Percentiles rank a stretch among this genome's conserved stretches.
Conservation (phyloP, 805 yeast species). For the Suhomyces canberraensis region DNA sequence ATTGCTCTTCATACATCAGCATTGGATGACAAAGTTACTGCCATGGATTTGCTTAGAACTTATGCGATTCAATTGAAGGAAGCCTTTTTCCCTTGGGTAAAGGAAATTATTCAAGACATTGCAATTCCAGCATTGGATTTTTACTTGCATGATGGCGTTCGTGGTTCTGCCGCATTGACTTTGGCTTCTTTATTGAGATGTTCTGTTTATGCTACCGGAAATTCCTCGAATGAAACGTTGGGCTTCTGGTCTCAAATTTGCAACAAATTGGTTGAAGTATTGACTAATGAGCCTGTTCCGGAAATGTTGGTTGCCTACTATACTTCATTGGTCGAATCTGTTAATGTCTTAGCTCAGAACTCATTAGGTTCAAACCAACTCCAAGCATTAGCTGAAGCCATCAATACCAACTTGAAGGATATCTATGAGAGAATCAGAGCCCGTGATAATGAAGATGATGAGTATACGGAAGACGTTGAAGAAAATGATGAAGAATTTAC, state of each 20-base stretch:
- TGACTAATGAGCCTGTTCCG: slow-evolving; percentile 76
- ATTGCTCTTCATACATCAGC: slow-evolving; percentile 92
- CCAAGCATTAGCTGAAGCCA: slow-evolving; percentile 52
- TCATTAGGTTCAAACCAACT: slow-evolving; percentile 56
- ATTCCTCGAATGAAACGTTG: slow-evolving; percentile 56
- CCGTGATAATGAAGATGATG: slow-evolving; percentile 77
- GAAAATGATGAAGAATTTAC: slow-evolving; percentile 81
- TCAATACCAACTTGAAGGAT: slow-evolving; percentile 60
- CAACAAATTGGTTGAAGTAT: slow-evolving; percentile 61
- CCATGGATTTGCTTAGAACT: slow-evolving; percentile 80
- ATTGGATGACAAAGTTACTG: slow-evolving; percentile 90
- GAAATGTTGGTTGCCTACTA: slow-evolving; percentile 80
- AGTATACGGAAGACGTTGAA: slow-evolving; percentile 81
- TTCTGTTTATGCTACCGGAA: slow-evolving; percentile 53
- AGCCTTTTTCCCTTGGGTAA: slow-evolving; percentile 78
- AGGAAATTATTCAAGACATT: slow-evolving; percentile 71
- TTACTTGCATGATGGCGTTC: slow-evolving; percentile 89
- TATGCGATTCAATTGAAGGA: slow-evolving; percentile 84
- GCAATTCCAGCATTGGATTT: slow-evolving; percentile 87
- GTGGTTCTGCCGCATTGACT: slow-evolving; percentile 84
- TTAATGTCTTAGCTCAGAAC: slow-evolving; percentile 64
- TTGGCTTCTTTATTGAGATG: slow-evolving; percentile 74
- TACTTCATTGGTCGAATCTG: slow-evolving; percentile 62
- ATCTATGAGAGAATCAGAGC: slow-evolving; percentile 66
- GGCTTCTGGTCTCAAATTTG: slow-evolving; percentile 71